Evolutionary conservation across 2,329 filamentous ascomycete species (phyloP).

Genomic region (Epichloe amarillans): DNA sequence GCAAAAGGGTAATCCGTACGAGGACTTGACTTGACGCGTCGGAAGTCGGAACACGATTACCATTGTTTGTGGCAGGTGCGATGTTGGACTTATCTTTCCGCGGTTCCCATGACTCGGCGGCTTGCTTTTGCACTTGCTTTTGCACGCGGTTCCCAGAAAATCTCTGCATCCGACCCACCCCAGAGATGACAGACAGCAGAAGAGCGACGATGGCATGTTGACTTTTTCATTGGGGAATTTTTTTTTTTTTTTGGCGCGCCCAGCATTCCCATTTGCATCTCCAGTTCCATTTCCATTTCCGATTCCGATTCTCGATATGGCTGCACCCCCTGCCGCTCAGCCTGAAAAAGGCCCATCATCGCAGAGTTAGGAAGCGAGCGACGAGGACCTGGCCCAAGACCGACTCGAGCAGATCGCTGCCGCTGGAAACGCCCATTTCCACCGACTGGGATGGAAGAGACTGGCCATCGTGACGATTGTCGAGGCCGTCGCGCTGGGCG

Average conservation of each 20-base stretch:
- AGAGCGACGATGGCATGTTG: not conserved
- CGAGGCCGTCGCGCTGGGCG: conserved; percentile 42
- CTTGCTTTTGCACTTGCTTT: not conserved
- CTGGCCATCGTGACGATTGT: conserved; percentile 42
- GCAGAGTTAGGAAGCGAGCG: conserved; percentile 9
- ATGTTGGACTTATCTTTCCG: not conserved
- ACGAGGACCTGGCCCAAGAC: conserved; percentile 18
- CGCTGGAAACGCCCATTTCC: conserved; percentile 33
- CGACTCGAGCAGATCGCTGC: conserved; percentile 27
- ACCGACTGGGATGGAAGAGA: conserved; percentile 43
- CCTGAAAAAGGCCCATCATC: not conserved
- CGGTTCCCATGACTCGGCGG: conserved; percentile 4
- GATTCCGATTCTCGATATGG: not conserved
- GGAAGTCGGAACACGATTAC: not conserved
- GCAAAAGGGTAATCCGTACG: not conserved
- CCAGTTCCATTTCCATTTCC: not conserved
- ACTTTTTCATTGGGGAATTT: not conserved
- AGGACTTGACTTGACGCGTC: not conserved
- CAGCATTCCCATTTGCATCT: not conserved
- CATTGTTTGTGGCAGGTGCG: not conserved
- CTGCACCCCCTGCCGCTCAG: not conserved
- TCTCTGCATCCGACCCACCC: not conserved
- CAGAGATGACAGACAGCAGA: not conserved
- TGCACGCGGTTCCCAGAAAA: not conserved
- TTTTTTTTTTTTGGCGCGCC: not conserved